Evolutionary conservation across 805 yeast genomes (phyloP).

Genomic region (Lipomyces japonicus): DNA sequence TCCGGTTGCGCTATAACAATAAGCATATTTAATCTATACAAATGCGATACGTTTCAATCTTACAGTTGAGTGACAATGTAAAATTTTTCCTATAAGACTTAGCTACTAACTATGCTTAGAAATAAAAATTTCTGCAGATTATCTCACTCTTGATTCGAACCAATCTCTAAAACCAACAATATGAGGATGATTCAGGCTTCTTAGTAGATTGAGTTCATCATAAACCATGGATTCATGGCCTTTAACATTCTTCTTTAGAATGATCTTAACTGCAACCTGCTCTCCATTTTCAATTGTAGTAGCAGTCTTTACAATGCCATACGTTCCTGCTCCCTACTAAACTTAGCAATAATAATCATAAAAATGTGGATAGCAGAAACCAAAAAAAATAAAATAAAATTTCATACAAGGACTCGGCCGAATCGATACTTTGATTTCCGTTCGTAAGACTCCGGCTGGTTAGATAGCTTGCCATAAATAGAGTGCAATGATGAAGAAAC

Average conservation of each 20-base stretch:
- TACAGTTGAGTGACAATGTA: constrained; percentile 82
- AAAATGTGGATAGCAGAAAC: neutral
- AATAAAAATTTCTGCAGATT: neutral
- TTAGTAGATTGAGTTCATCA: constrained; percentile 71
- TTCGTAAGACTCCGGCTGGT: constrained; percentile 26
- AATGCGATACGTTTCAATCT: neutral
- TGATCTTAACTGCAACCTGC: constrained; percentile 85
- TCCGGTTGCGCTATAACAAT: constrained; percentile 67
- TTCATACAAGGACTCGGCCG: constrained; percentile 21
- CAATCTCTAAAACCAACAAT: constrained; percentile 88
- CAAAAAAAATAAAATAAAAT: neutral
- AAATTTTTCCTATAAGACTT: constrained; percentile 57
- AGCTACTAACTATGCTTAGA: neutral
- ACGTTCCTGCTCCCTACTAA: constrained; percentile 78
- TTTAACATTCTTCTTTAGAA: constrained; percentile 76
- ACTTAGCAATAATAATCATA: neutral
- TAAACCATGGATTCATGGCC: constrained; percentile 73
- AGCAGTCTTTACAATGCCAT: constrained; percentile 87
- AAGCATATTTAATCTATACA: neutral
- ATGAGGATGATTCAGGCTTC: constrained; percentile 70
- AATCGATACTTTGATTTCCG: constrained; percentile 17
- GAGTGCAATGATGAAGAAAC: constrained; percentile 13
- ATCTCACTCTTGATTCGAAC: constrained; percentile 66
- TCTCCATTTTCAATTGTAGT: constrained; percentile 49
- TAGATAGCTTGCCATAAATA: constrained; percentile 22